Evolutionary conservation across 495 filamentous ascomycete genomes (phyloP), one percentile per base, ranked within the genome.

Genomic region (Penicillium dipodomyicola): DNA sequence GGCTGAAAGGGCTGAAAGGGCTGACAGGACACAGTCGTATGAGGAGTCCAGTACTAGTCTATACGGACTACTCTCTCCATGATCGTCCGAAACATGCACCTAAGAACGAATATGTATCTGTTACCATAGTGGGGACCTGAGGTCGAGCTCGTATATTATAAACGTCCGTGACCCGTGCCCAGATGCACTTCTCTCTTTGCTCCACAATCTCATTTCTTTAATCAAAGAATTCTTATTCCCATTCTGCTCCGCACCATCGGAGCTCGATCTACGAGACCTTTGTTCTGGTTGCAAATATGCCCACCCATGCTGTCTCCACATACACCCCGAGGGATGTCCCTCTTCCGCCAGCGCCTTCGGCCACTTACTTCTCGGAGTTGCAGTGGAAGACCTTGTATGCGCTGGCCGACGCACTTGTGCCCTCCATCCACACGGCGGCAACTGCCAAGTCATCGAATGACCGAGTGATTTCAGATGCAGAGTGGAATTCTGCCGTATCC

Each of bases 311-410:
- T 23, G 45, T 64, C 3, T 54, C 52, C 12, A 39, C 59, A 3
- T 74, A 73, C 58, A 67, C 62, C 25, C 79, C 80, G 9, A 45
- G 73, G 57, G 73, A 73, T n/a, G 68, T 72, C n/a, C 68, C 78
- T 39, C 61, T 82, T 9, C 72, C 77, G 14, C 72, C 77, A 5
- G 66, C 63, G 9, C 69, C 73, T 1, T 61, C 67, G 11, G 58
- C 65, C 22, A 61, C 71, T 10, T 67, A 77, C 54, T 80, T 82
- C 54, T 76, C 72, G 0, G 70, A 74, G 19, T 30, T 69, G 1
- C 83, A 86, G 74, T 86, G 83, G 83, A 73, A 60, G 3, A 84
- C 76, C 0, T 68, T 86, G 3, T 68, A 84, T 60, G 72, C 81
- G 0, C 67, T 86, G 5, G 77, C 78, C 29, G 82, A 85, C 57